Base-by-base conservation (phyloP, 2,329 filamentous ascomycete genomes). In the Colletotrichum orchidophilum region DNA sequence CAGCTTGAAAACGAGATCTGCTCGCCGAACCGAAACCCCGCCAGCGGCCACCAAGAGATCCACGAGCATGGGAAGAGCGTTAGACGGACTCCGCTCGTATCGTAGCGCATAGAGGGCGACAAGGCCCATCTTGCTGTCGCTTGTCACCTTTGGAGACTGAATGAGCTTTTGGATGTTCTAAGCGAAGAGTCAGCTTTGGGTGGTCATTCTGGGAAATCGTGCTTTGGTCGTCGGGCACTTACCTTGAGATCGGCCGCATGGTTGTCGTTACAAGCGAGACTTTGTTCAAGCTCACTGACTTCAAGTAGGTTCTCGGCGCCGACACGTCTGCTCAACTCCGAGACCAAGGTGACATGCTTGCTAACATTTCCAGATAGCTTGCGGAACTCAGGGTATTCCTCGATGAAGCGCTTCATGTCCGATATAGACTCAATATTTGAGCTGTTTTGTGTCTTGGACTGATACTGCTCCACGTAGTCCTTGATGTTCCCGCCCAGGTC, bases 401-500 rank as follows among this genome's bases (percentile, higher is more conserved):
- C 96, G 66, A 99, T 97, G 77, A 99, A 99, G 53, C 95, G 94
- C 81, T 99, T 99, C 97, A 99, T 99, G 80, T 99, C 96, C 66
- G 93, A 88, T 78, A 99, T 98, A 18, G 96, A 98, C 79, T 99
- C 96, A 72, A 99, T 95, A 78, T 97, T 96, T 80, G 95, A 94
- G 76, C 92, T 97, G 76, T 93, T 97, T 79, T 98, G 96, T n/a
- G 96, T 97, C 80, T 97, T 98, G 13, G 93, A 94, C 77, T 98
- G 96, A 78, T 98, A 99, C 79, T 98, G 96, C 79, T 97, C 95
- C 66, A 99, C 96, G 76, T 99, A 99, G 67, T 98, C 95, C 81
- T 98, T 98, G 79, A 98, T 97, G 76, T 97, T 98, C 50, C 96
- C 93, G 12, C 96, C 95, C 6, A 99, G 87, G 75, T 98, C 95